Evolutionary conservation across 2,329 filamentous ascomycete species (phyloP).

Genomic region (Lachnellula hyalina): DNA sequence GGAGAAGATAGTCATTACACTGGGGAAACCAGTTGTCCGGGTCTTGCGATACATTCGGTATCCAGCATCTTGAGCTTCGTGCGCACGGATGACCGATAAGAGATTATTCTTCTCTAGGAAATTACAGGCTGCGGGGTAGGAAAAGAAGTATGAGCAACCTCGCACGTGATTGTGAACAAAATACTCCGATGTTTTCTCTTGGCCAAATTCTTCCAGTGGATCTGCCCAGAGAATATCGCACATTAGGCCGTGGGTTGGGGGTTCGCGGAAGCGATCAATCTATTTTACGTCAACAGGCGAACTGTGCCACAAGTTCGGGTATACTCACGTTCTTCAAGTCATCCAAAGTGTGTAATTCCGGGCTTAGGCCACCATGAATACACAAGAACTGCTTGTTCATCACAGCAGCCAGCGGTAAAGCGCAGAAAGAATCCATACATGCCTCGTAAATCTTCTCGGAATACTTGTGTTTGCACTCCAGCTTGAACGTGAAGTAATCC

Average conservation of each 20-base stretch:
- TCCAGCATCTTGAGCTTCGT: constrained; percentile 96
- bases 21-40: constrained; percentile 93
- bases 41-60: constrained; percentile 99
- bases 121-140: constrained; percentile 91
- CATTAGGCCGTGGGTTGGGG: constrained; percentile 96
- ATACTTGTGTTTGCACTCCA: constrained; percentile 99
- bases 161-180: constrained; percentile 98
- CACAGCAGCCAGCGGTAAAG: constrained; percentile 84
- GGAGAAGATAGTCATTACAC: constrained; percentile 99
- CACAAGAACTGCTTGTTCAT: constrained; percentile 99
- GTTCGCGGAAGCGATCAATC: constrained; percentile 97
- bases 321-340: constrained; percentile 75
- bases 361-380: constrained; percentile 93
- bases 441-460: constrained; percentile 94
- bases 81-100: constrained; percentile 91
- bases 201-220: constrained; percentile 94
- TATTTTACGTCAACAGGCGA: constrained; percentile 34
- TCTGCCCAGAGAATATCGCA: constrained; percentile 99
- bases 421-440: constrained; percentile 97
- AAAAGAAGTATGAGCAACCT: constrained; percentile 99
- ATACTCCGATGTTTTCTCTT: constrained; percentile 97
- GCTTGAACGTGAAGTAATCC: constrained; percentile 99
- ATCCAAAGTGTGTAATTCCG: constrained; percentile 91
- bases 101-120: constrained; percentile 99
- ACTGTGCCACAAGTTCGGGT: neutral